A percentile compares a stretch with the other conserved stretches of the same genome.
Conservation (phyloP, 257 asterid genomes). For the Plantago major region DNA sequence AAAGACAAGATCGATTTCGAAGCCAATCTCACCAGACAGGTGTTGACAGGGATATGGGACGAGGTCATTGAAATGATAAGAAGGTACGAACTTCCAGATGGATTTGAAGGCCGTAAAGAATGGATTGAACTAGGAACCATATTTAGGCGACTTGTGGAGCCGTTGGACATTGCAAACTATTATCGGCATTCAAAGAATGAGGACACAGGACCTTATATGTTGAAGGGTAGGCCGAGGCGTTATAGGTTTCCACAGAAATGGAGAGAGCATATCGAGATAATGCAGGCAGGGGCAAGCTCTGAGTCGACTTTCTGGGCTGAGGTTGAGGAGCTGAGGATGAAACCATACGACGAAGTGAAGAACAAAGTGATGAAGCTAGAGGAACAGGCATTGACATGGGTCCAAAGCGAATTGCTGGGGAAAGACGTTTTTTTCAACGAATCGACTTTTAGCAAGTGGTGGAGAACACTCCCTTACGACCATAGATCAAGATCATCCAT, state of each 20-base stretch:
- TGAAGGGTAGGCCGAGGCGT: slow-evolving; percentile 63
- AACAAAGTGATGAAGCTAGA: slow-evolving; percentile 45
- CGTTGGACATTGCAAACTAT: slow-evolving; percentile 85
- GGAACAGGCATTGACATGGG: slow-evolving; percentile 40
- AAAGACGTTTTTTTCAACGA: slow-evolving; percentile 60
- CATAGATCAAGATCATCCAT: slow-evolving; percentile 46
- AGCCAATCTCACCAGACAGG: slow-evolving; percentile 58
- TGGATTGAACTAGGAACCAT: slow-evolving; percentile 72
- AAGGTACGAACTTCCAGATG: slow-evolving; percentile 73
- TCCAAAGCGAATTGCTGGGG: slow-evolving; percentile 30
- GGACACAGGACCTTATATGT: slow-evolving; percentile 84
- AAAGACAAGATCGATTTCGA: slow-evolving; percentile 49
- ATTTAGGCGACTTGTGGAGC: slow-evolving; percentile 69
- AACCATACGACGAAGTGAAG: slow-evolving; percentile 36
- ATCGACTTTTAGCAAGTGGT: slow-evolving; percentile 77
- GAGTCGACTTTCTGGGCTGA: slow-evolving; percentile 88
- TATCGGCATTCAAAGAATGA: slow-evolving; percentile 66
- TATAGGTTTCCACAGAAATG: slow-evolving; percentile 67
- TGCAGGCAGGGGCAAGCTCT: slow-evolving; percentile 30
- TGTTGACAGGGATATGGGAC: slow-evolving; percentile 75
- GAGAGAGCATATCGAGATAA: slow-evolving; percentile 70
- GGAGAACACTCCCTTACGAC: slow-evolving; percentile 61
- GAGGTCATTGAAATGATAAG: slow-evolving; percentile 68
- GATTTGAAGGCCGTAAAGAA: slow-evolving; percentile 70
- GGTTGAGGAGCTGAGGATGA: slow-evolving; percentile 70